Evolutionary conservation across 495 filamentous ascomycete species (phyloP), one percentile per base, ranked within the genome.

Genomic region (Podospora tetraspora): DNA sequence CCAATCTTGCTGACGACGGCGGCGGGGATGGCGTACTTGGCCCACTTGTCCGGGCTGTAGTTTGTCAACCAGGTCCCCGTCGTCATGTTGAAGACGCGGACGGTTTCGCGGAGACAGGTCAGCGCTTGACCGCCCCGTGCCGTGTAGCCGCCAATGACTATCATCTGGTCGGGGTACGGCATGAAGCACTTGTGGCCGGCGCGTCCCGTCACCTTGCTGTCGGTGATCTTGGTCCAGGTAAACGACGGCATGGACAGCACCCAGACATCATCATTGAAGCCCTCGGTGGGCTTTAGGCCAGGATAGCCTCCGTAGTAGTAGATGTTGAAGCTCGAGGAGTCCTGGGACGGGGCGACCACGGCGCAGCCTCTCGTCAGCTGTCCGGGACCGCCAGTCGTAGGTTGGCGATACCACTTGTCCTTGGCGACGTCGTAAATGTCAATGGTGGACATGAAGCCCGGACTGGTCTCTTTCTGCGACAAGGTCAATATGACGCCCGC

Each of bases 251-350:
- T 74, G 0, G 90, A 91, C 27, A 94, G 74, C 13, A 93, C 84
- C 76, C 89, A 93, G 16, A 93, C 87, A 63, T 91, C 88, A 69
- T 91, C 89, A 12, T 77, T 86, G 56, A 81, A 84, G 12, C 70
- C 68, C 12, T 72, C 32, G 2, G 70, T 63, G 1, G 70, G 32
- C 12, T 81, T 59, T 19, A 86, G 60, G 0, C 87, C 88, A 61
- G 87, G 75, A 67, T 86, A 90, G 3, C 90, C 90, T 22, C 90
- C 90, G 69, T 93, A 93, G 68, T 89, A 89, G 73, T 92, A 93
- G 65, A 93, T 90, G 70, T 91, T 89, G 73, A 86, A 85, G 16
- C 86, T 88, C 7, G 86, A 88, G 4, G 72, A 74, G 70, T 93
- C 90, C 34, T 78, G 67, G 1, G 90, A 88, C 21, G 83, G 76